Conservation (phyloP, 192 early-diverging fungal genomes). For the Lobulomyces angularis region DNA sequence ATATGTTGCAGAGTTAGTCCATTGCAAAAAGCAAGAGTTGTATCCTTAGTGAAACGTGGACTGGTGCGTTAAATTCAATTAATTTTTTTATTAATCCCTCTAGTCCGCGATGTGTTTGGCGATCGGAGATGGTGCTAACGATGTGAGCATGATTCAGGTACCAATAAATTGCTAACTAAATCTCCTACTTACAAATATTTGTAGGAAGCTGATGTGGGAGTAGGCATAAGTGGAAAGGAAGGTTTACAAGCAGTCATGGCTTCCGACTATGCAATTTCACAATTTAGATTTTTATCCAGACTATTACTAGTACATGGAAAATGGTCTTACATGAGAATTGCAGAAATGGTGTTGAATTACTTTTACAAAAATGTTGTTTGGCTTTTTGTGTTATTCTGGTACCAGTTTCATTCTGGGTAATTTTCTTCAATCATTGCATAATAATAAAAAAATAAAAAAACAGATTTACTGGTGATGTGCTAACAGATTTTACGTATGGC, state of each 20-base stretch:
- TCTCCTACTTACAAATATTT: no score
- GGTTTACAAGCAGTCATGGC: slow-evolving; percentile 86
- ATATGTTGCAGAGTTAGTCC: slow-evolving; percentile 88
- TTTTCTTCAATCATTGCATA: not conserved
- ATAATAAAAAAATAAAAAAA: not conserved
- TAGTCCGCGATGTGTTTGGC: slow-evolving; percentile 64
- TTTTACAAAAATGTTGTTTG: slow-evolving; percentile 96
- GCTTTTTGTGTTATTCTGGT: slow-evolving; percentile 88
- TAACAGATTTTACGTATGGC: slow-evolving; percentile 66
- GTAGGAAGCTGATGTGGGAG: slow-evolving; percentile 54
- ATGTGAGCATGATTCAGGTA: slow-evolving; percentile 51
- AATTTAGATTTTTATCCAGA: slow-evolving; percentile 79
- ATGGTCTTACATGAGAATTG: slow-evolving; percentile 79
- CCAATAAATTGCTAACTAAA: no score
- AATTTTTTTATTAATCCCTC: slow-evolving; percentile 66
- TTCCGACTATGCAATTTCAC: slow-evolving; percentile 81
- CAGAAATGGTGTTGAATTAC: slow-evolving; percentile 83
- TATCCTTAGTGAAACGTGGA: slow-evolving; percentile 71
- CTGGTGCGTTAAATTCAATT: slow-evolving; percentile 37
- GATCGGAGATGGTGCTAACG: slow-evolving; percentile 52
- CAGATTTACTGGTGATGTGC: slow-evolving; percentile 36
- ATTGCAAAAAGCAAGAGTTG: slow-evolving; percentile 91
- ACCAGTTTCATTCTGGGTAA: slow-evolving; percentile 80
- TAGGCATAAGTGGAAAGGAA: slow-evolving; percentile 46
- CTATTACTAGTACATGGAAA: slow-evolving; percentile 86